phyloP scores from a whole-genome alignment of 2,329 filamentous ascomycete species.

The Fusarium pseudocircinatum region DNA sequence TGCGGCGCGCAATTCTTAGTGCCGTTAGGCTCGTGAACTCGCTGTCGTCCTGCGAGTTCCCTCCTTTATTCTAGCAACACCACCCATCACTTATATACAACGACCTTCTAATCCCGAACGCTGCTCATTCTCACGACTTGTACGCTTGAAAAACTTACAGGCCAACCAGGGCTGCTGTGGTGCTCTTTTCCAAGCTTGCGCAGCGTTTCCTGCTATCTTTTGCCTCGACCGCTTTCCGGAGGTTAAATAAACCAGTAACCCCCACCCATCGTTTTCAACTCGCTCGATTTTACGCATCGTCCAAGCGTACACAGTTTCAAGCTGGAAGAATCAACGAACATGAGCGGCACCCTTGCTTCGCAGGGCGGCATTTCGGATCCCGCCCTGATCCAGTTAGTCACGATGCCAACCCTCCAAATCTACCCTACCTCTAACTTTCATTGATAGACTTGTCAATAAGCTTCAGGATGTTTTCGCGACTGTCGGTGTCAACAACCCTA shows the following conservation, averaged over 20 bases:
- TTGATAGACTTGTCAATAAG: slow-evolving; percentile 87
- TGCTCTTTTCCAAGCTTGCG: slow-evolving; percentile 11
- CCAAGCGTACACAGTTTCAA: slow-evolving; percentile 10
- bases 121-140: slow-evolving; percentile 6
- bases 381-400: slow-evolving; percentile 69
- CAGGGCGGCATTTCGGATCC: slow-evolving; percentile 72
- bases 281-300: slow-evolving; percentile 15
- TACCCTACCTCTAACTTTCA: slow-evolving; percentile 34
- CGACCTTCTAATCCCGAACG: slow-evolving; percentile 7
- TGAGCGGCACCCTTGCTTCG: slow-evolving; percentile 52
- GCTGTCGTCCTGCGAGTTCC: slow-evolving; percentile 46
- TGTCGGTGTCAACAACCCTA: slow-evolving; percentile 98
- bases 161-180: not conserved
- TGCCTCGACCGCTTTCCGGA: slow-evolving; percentile 35
- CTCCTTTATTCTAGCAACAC: slow-evolving; percentile 46
- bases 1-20: slow-evolving; percentile 42
- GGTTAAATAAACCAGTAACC: slow-evolving; percentile 22
- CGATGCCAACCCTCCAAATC: slow-evolving; percentile 22
- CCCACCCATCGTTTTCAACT: slow-evolving; percentile 19
- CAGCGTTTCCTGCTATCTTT: slow-evolving; percentile 25
- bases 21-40: slow-evolving; percentile 47
- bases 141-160: not conserved
- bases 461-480: slow-evolving; percentile 99
- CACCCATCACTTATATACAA: slow-evolving; percentile 37
- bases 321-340: slow-evolving; percentile 35